Base-by-base conservation (phyloP, 176 grass and related monocot genomes). In the Luzula sylvatica region DNA sequence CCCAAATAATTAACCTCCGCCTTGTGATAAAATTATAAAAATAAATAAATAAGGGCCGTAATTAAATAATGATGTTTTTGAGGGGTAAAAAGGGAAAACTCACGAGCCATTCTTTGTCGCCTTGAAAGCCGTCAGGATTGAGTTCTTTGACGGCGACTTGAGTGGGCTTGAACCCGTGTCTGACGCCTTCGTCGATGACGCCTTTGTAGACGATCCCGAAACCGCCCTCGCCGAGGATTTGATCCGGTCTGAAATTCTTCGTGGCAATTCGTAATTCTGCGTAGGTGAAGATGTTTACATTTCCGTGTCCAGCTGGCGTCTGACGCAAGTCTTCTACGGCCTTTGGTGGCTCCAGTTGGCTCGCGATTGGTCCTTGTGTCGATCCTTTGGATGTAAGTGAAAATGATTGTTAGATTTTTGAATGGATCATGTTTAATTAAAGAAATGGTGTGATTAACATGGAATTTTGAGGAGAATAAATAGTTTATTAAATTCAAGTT, bases 121-220 rank as follows among this genome's bases (percentile, higher is more conserved):
- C 90, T 44, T 96, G 90, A 69, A 86, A 75, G 1, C 90, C 90
- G 56, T 96, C 90, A 61, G 77, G 90, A 65, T 96, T 96, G 49
- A 96, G 59, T 63, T 76, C 70, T 78, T 96, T 96, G 39, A 96
- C 84, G 56, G 90, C 90, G 67, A 89, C 90, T 24, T 86, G 77
- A 52, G 71, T 79, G 18, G 78, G 78, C 30, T 35, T 9, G 46
- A 96, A 96, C 54, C 81, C 85, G 23, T 21, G 25, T 59, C 80
- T 89, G 54, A 89, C 77, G 57, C 69, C 78, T 68, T 78, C 81
- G 79, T 96, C 85, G 56, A 96, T 86, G 17, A 78, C 29, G 67
- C 90, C 90, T 74, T 86, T 96, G 48, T 96, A 96, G 20, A 96
- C 90, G 59, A 96, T 72, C 56, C 90, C 90, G 85, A 96, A 96